Evolutionary conservation across 2,329 filamentous ascomycete species (phyloP).

Genomic region (Dissoconium aciculare): DNA sequence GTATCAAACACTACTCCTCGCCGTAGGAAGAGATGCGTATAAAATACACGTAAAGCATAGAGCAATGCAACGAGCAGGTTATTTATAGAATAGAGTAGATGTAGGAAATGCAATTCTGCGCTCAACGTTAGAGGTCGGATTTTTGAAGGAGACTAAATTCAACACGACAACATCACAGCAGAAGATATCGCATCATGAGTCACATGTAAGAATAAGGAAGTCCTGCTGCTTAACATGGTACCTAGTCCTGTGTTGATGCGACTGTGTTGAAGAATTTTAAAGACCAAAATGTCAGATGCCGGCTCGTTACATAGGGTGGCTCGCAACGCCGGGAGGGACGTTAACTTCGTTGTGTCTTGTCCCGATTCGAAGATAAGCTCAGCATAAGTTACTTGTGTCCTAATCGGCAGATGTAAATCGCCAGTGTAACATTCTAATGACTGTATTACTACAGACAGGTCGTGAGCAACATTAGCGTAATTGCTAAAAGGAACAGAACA

Average conservation of each 20-base stretch:
- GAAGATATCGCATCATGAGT: not conserved
- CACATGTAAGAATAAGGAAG: not conserved
- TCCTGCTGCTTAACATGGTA: not conserved
- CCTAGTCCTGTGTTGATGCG: not conserved
- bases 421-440: no score
- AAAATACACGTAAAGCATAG: not conserved
- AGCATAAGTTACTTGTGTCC: no score
- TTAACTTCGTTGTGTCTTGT: no score
- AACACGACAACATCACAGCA: not conserved
- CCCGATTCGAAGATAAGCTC: no score
- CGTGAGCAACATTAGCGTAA: no score
- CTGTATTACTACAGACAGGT: no score
- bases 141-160: not conserved
- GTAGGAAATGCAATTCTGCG: not conserved
- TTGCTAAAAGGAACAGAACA: no score
- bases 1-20: not conserved
- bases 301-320: not conserved
- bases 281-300: not conserved
- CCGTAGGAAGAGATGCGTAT: not conserved
- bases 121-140: not conserved
- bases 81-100: not conserved
- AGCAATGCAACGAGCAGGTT: not conserved
- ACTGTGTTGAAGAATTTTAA: not conserved
- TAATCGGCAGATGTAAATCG: no score
- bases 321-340: not conserved